Evolutionary conservation across 148 eudicot genomes (phyloP), one percentile per base, ranked within the genome.

Genomic region (Heliamphora exappendiculata): DNA sequence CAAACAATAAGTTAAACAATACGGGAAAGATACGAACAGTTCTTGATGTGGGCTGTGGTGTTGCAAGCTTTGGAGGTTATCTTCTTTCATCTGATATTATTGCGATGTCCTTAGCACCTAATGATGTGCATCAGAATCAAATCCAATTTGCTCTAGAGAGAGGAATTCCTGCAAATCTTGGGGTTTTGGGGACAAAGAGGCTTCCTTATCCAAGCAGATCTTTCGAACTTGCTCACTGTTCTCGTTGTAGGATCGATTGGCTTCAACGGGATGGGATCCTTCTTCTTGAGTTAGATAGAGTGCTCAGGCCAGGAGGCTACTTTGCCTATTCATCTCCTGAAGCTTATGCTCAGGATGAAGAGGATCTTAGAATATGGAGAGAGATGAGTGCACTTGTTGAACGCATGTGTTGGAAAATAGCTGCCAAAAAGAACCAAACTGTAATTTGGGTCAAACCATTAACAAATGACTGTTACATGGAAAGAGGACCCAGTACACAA

Each of bases 201-300:
- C 91, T 96, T 75, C 98, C 99, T 34, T 96, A 96, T 75, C 99
- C 99, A 12, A 96, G 99, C 83, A 84, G 99, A 63, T 96, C 99
- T 11, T 96, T 96, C 78, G 99, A 96, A 81, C 85, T 96, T 33
- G 94, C 98, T 81, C 99, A 96, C 81, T 96, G 99, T 84, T 96
- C 99, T 76, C 89, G 99, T 57, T 96, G 99, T 85, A 93, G 99
- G 80, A 93, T 96, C 54, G 99, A 96, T 85, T 96, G 99, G 99
- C 94, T 96, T 75, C 99, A 96, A 86, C 84, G 99, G 81, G 99
- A 93, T 72, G 99, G 99, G n/a, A 84, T 96, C 66, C 97, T 96
- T 72, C 93, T 96, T 57, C 94, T 96, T 74, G 99, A 96, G 84
- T 81, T 96, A 72, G 99, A 96, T 80, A 84, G 99, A 84, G 33